A percentile compares a stretch with the other conserved stretches of the same genome.
phyloP scores from a whole-genome alignment of 225 moss, liverwort and hornwort genomes.

The Ulota crispa region DNA sequence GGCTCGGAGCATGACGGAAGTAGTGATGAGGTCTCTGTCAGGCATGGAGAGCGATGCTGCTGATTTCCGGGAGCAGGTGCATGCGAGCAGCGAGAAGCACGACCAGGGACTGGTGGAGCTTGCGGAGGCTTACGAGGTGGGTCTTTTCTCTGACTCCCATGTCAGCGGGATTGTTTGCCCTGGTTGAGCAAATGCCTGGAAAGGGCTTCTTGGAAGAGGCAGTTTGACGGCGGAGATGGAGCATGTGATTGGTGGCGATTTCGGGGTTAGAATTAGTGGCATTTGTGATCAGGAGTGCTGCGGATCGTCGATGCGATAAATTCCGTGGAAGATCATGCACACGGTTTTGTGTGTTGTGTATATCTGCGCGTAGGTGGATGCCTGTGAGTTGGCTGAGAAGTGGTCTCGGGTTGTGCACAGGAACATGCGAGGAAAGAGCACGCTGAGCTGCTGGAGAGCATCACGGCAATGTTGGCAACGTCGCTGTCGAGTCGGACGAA shows the following conservation, averaged over 20 bases:
- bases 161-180: neutral
- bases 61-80: conserved; percentile 56
- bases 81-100: conserved; percentile 52
- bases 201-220: neutral
- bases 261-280: neutral
- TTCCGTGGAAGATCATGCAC: neutral
- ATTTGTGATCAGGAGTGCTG: neutral
- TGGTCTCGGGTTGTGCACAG: conserved; percentile 32
- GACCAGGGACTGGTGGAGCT: conserved; percentile 74
- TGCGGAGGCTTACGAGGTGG: conserved; percentile 76
- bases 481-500: conserved; percentile 67
- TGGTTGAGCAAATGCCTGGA: neutral
- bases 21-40: conserved; percentile 61
- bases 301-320: neutral
- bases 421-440: conserved; percentile 74
- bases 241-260: neutral
- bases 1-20: conserved; percentile 54
- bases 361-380: neutral
- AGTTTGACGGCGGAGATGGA: too few species aligned
- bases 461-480: conserved; percentile 65
- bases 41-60: conserved; percentile 66
- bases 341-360: neutral
- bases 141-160: neutral
- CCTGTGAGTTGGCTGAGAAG: conserved; percentile 16
- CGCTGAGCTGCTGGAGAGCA: conserved; percentile 57